Evolutionary conservation across 768 basidiomycete genomes (phyloP), one percentile per base, ranked within the genome.

Genomic region (Mycena sanguinolenta): DNA sequence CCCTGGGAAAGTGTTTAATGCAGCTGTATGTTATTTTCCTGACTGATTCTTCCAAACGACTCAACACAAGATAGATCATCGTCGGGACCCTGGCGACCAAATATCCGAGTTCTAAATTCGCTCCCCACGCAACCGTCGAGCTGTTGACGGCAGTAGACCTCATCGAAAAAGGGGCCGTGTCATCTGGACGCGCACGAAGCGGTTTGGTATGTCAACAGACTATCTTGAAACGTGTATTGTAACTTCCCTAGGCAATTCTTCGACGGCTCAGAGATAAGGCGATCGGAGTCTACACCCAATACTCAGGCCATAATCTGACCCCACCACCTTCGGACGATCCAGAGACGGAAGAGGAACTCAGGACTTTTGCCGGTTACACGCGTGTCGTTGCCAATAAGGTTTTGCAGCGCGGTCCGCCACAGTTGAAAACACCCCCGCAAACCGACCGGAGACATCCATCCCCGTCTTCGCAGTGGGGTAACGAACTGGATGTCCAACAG

Each of bases 131-230:
- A 16, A 77, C 82, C 54, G 73, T 82, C 19, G 86, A 87, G 63
- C 74, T 87, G 1, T 82, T 85, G 64, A 75, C 86, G 19, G 85
- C 82, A 32, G 69, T 86, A 25, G 82, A 84, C 34, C 70, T 87
- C 32, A 85, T 87, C 58, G 80, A 77, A 69, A 82, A 77, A 17
- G 85, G 83, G 25, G 83, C 83, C 0, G 32, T 53, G 4, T 73
- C 77, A 52, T 83, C 82, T 25, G 77, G 79, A 44, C 83, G 84
- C 3, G 86, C 86, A 6, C 79, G 80, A 44, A 79, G 79, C 28
- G 85, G 83, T 67, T 62, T 85, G 73, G 82, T 83, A 57, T 7
- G 70, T 42, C 3, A 17, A n/a, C 34, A 13, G 13, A n/a, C 2
- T 19, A 23, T 28, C 19, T 16, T 23, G 25, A 16, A 28, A 3